Evolutionary conservation across 768 basidiomycete genomes (phyloP), one percentile per base, ranked within the genome.

Genomic region (Kondoa malvinella): DNA sequence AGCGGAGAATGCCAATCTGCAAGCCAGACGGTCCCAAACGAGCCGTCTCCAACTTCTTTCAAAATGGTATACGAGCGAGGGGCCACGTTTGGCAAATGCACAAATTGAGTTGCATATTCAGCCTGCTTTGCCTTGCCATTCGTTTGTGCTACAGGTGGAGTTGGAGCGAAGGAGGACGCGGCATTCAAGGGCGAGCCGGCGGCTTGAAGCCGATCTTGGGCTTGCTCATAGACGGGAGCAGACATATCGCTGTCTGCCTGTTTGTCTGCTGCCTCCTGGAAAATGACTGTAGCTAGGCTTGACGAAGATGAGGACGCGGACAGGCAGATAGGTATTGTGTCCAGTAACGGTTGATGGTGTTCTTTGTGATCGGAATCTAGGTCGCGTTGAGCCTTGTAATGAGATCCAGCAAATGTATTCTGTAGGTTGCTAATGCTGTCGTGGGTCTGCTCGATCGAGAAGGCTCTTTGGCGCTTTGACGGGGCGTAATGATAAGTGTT

Each of bases 1-100:
- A 97, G 81, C 70, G 88, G 85, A 75, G 89, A 89, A 81, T 95
- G 91, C 94, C 94, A 99, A 82, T 99, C 95, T 78, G 92, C 95
- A 73, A 99, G 83, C 86, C 89, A 91, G 72, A 99, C 95, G 2
- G 92, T 97, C 64, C 95, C 95, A 76, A 99, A 97, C 3, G 94
- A 96, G 66, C 95, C 95, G 77, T 96, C 94, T 56, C 95, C 95
- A 77, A 99, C 84, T 70, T 88, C 87, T 80, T 97, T 97, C 81
- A 97, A 83, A 62, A 89, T 87, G 31, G 92, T 92, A 77, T 92
- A 99, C 64, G 62, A 65, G 31, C 69, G 16, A 32, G 61, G 61
- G 32, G 61, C 61, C 3, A 17, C 14, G 32, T 63, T 63, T 27
- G 61, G 61, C 61, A 63, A 14, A 33, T 63, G 17, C 29, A 63